These are phyloP conservation scores for Colletotrichum agaves DNA, from an alignment of 2,329 filamentous ascomycete species.

Conservation along the genomic window DNA sequence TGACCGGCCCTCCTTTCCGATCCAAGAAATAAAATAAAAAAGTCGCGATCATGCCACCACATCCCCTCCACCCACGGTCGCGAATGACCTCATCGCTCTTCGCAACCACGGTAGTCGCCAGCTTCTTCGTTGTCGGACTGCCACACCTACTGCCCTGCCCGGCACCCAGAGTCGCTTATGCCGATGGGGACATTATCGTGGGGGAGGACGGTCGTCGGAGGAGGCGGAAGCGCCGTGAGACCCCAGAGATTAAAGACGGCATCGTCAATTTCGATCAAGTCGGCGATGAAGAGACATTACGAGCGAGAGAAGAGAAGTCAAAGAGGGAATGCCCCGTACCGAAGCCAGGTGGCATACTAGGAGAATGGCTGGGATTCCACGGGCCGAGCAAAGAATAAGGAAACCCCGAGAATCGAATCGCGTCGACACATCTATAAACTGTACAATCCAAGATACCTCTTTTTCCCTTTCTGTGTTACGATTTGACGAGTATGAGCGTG, in stretches of 20 bases:
- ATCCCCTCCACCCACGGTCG: constrained; percentile 87
- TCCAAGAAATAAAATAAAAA: not conserved
- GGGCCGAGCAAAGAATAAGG: constrained; percentile 28
- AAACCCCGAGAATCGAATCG: constrained; percentile 11
- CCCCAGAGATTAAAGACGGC: constrained; percentile 55
- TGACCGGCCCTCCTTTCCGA: constrained; percentile 22
- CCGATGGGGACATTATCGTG: constrained; percentile 70
- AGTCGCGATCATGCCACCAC: constrained; percentile 74
- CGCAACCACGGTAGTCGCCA: constrained; percentile 88
- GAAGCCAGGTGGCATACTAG: constrained; percentile 84
- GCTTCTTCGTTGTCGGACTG: constrained; percentile 90
- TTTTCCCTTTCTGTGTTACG: constrained; percentile 8
- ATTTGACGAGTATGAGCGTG: not conserved
- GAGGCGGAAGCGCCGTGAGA: constrained; percentile 53
- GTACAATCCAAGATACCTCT: constrained; percentile 35
- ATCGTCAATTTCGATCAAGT: constrained; percentile 60
- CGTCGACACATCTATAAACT: constrained; percentile 26
- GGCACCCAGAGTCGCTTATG: constrained; percentile 78
- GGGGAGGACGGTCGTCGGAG: constrained; percentile 58
- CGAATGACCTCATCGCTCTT: constrained; percentile 94
- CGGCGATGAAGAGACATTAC: constrained; percentile 48
- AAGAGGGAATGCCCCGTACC: constrained; percentile 90
- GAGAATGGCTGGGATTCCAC: constrained; percentile 78
- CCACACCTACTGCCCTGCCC: constrained; percentile 94
- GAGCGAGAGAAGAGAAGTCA: constrained; percentile 51